Evolutionary conservation across 805 yeast genomes (phyloP).

Genomic region (Lipomyces yamanashiensis): DNA sequence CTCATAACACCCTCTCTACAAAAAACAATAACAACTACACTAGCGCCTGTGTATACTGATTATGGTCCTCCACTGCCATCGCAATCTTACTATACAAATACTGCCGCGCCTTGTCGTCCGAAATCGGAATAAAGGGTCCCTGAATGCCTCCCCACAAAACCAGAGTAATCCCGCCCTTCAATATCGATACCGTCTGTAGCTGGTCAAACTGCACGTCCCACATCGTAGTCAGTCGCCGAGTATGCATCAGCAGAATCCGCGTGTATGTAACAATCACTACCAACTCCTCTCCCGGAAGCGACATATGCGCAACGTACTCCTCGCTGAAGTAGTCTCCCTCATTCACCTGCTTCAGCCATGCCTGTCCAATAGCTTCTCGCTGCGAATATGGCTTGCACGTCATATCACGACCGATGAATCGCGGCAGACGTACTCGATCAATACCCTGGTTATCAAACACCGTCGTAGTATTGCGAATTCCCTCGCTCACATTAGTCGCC

Average conservation of each 20-base stretch:
- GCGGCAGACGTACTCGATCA: slow-evolving; percentile 79
- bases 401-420: slow-evolving; percentile 72
- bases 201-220: slow-evolving; percentile 75
- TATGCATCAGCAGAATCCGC: slow-evolving; percentile 68
- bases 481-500: slow-evolving; percentile 91
- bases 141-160: slow-evolving; percentile 58
- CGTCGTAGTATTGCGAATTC: slow-evolving; percentile 89
- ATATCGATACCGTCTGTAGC: slow-evolving; percentile 73
- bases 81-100: slow-evolving; percentile 74
- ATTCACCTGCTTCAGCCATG: slow-evolving; percentile 80
- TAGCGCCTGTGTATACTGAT: slow-evolving; percentile 43
- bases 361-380: slow-evolving; percentile 92
- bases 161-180: slow-evolving; percentile 76
- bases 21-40: not conserved
- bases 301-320: slow-evolving; percentile 80
- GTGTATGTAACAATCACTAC: slow-evolving; percentile 76
- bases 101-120: slow-evolving; percentile 64
- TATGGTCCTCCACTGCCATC: slow-evolving; percentile 79
- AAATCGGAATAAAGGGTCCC: slow-evolving; percentile 81
- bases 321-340: slow-evolving; percentile 80
- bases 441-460: slow-evolving; percentile 80
- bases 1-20: too few species aligned
- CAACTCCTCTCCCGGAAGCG: slow-evolving; percentile 78
- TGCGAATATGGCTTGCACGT: slow-evolving; percentile 74
- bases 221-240: slow-evolving; percentile 61